Evolutionary conservation across 192 early-diverging fungal species (phyloP).

Genomic region (Chytriomyces hyalinus): DNA sequence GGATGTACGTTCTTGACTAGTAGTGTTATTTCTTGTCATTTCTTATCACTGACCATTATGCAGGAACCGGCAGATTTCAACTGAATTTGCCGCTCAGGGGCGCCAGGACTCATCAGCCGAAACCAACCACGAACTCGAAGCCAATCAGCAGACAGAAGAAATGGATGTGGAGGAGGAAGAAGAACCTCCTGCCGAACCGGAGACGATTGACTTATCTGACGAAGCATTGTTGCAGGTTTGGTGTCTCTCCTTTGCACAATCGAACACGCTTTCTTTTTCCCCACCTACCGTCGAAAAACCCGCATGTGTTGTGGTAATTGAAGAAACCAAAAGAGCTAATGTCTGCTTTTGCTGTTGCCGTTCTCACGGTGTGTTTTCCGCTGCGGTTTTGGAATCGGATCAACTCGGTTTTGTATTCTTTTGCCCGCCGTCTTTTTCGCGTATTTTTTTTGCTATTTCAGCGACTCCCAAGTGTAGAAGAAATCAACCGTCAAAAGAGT

Average conservation of each 20-base stretch:
- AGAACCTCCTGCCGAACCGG: neutral
- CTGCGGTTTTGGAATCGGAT: neutral
- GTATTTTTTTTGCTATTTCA: constrained; percentile 33
- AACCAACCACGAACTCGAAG: neutral
- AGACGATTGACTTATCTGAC: constrained; percentile 31
- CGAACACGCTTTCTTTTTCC: neutral
- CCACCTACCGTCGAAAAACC: neutral
- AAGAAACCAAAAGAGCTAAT: too few relatives aligned
- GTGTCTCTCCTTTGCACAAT: neutral
- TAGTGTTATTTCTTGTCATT: too few relatives aligned
- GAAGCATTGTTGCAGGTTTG: constrained; percentile 35
- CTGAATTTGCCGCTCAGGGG: too few relatives aligned
- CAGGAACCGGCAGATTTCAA: too few relatives aligned
- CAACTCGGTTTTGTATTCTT: constrained; percentile 16
- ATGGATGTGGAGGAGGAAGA: constrained; percentile 6
- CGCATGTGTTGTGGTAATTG: too few relatives aligned
- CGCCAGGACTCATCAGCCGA: too few relatives aligned
- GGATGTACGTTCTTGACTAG: too few relatives aligned
- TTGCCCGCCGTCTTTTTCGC: constrained; percentile 14
- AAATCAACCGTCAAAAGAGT: constrained; percentile 40
- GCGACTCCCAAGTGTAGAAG: constrained; percentile 39
- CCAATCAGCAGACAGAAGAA: neutral
- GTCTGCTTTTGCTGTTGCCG: too few relatives aligned
- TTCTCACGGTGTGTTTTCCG: too few relatives aligned
- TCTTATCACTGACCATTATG: too few relatives aligned